Conservation (phyloP, 495 filamentous ascomycete species). For the Talaromyces wortmannii region DNA sequence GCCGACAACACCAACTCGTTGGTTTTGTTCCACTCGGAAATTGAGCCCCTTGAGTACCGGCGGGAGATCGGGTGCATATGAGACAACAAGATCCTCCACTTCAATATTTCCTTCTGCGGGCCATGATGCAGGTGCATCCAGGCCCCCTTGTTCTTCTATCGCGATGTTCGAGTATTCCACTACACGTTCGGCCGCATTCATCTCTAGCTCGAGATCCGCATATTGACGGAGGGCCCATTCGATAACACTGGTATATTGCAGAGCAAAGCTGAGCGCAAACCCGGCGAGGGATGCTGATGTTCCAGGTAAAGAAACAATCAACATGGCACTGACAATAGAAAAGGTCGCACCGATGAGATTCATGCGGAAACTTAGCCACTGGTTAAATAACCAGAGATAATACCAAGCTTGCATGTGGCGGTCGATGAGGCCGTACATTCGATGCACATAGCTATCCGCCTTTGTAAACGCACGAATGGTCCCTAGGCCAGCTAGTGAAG, state of each 20-base stretch:
- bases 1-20: conserved; percentile 43
- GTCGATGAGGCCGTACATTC: conserved; percentile 59
- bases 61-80: conserved; percentile 61
- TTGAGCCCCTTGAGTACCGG: conserved; percentile 38
- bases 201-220: conserved; percentile 51
- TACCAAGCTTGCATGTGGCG: conserved; percentile 50
- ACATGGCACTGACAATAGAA: conserved; percentile 51
- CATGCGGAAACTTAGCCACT: conserved; percentile 71
- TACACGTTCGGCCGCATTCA: conserved; percentile 72
- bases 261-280: conserved; percentile 58
- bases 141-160: conserved; percentile 45
- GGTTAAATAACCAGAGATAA: conserved; percentile 63
- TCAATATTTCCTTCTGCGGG: conserved; percentile 63
- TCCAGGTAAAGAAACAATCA: conserved; percentile 54
- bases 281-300: conserved; percentile 74
- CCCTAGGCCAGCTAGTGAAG: conserved; percentile 55
- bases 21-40: conserved; percentile 25
- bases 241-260: conserved; percentile 32
- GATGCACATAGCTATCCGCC: conserved; percentile 48
- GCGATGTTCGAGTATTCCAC: conserved; percentile 62
- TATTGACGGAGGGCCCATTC: conserved; percentile 23
- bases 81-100: conserved; percentile 55
- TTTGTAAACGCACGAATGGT: conserved; percentile 72
- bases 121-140: conserved; percentile 59
- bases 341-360: conserved; percentile 64